These are phyloP conservation scores for Aspergillus heteromorphus DNA, from an alignment of 495 filamentous ascomycete species.

Conservation along the genomic window DNA sequence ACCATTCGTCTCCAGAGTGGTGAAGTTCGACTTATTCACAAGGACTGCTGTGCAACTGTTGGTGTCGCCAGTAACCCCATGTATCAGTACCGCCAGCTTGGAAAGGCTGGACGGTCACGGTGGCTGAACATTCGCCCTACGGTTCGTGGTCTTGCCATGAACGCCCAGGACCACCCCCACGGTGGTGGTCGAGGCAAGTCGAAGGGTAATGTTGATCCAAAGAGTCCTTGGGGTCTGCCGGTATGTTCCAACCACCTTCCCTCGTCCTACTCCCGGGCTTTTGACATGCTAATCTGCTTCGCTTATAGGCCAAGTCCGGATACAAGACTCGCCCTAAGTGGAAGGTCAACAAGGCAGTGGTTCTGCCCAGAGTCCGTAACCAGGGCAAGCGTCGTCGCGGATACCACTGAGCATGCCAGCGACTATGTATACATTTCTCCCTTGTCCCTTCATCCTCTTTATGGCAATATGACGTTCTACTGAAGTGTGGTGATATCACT, in stretches of 20 bases:
- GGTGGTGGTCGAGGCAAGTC: constrained; percentile 98
- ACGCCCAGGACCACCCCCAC: constrained; percentile 93
- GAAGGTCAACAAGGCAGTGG: constrained; percentile 78
- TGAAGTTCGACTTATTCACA: constrained; percentile 79
- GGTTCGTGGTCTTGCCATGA: constrained; percentile 96
- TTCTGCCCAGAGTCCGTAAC: constrained; percentile 67
- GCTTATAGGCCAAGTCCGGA: constrained; percentile 76
- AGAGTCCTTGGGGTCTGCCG: constrained; percentile 92
- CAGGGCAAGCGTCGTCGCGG: constrained; percentile 62
- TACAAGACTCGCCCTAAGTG: constrained; percentile 84
- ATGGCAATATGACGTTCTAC: background rate
- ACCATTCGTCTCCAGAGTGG: constrained; percentile 84
- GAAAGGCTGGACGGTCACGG: constrained; percentile 87
- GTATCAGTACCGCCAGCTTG: constrained; percentile 81
- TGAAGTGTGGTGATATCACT: background rate
- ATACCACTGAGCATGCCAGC: constrained; percentile 29
- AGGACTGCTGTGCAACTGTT: constrained; percentile 88
- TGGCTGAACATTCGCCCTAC: constrained; percentile 93
- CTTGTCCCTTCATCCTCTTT: background rate
- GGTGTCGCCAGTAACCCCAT: constrained; percentile 90
- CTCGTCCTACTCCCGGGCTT: background rate
- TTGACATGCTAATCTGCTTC: constrained; percentile 13
- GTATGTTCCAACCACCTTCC: constrained; percentile 49
- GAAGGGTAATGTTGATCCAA: constrained; percentile 92
- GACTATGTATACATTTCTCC: background rate